A percentile compares a stretch with the other conserved stretches of the same genome.
These are phyloP conservation scores for Selaginella tamariscina DNA, from an alignment of 75 land plant genomes.

Conservation along the genomic window DNA sequence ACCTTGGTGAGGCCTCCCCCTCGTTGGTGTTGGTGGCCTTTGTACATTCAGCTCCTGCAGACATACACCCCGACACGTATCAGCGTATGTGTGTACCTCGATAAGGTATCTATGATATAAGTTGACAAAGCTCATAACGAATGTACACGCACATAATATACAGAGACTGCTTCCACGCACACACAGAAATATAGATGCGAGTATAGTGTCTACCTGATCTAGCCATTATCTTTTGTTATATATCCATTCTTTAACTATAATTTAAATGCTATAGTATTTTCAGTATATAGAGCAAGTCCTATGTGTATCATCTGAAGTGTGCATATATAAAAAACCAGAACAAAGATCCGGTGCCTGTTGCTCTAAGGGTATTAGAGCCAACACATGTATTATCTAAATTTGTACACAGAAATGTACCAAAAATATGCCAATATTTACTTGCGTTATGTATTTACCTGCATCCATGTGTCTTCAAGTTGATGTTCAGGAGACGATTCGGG, in stretches of 20 bases:
- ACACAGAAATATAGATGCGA: no score
- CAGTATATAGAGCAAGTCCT: no score
- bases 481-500: slow-evolving; percentile 90
- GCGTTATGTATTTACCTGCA: slow-evolving; percentile 99
- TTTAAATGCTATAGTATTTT: no score
- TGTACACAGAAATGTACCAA: no score
- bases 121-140: neutral
- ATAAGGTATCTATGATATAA: neutral
- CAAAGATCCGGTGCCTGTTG: neutral
- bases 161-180: no score
- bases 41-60: slow-evolving; percentile 46
- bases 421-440: no score
- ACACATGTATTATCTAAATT: no score
- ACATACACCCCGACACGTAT: neutral
- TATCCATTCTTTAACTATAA: no score
- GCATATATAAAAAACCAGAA: neutral
- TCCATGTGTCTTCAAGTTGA: slow-evolving; percentile 94
- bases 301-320: neutral
- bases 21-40: slow-evolving; percentile 51
- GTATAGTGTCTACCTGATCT: no score
- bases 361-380: no score
- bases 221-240: no score
- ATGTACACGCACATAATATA: no score
- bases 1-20: slow-evolving; percentile 45
- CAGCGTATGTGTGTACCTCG: neutral